These are phyloP conservation scores for Pyronema omphalodes DNA, from an alignment of 495 filamentous ascomycete genomes.

Conservation along the genomic window DNA sequence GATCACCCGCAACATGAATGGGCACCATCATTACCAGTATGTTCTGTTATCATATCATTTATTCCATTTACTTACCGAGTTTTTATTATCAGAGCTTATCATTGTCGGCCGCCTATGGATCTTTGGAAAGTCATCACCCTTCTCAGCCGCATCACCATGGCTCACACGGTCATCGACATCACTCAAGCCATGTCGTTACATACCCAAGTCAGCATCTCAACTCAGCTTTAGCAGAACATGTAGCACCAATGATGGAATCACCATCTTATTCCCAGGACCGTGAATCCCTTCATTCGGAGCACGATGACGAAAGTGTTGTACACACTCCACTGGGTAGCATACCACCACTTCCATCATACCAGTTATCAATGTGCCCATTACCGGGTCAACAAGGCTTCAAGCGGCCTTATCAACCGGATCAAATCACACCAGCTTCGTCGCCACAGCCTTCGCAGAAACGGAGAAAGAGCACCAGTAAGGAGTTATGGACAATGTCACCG, in stretches of 20 bases:
- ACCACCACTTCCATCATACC: slow-evolving; percentile 15
- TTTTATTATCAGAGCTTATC: neutral
- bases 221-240: slow-evolving; percentile 1
- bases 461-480: slow-evolving; percentile 20
- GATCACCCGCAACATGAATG: neutral
- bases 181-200: slow-evolving; percentile 16
- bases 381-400: slow-evolving; percentile 12
- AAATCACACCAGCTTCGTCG: slow-evolving; percentile 14
- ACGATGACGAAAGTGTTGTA: neutral
- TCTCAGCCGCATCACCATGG: slow-evolving; percentile 1
- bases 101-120: slow-evolving; percentile 12
- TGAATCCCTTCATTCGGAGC: slow-evolving; percentile 3
- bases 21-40: neutral
- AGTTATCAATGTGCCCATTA: slow-evolving; percentile 6
- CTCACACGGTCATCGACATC: slow-evolving; percentile 4
- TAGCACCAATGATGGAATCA: slow-evolving; percentile 15
- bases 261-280: slow-evolving; percentile 23
- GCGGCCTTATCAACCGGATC: slow-evolving; percentile 19
- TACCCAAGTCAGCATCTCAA: slow-evolving; percentile 19
- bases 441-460: slow-evolving; percentile 18
- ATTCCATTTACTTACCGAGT: neutral
- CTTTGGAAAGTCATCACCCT: slow-evolving; percentile 10
- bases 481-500: slow-evolving; percentile 31
- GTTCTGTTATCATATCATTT: neutral
- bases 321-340: neutral